Evolutionary conservation across 2,329 filamentous ascomycete genomes (phyloP), one percentile per base, ranked within the genome.

Genomic region (Pseudogymnoascus sp.): DNA sequence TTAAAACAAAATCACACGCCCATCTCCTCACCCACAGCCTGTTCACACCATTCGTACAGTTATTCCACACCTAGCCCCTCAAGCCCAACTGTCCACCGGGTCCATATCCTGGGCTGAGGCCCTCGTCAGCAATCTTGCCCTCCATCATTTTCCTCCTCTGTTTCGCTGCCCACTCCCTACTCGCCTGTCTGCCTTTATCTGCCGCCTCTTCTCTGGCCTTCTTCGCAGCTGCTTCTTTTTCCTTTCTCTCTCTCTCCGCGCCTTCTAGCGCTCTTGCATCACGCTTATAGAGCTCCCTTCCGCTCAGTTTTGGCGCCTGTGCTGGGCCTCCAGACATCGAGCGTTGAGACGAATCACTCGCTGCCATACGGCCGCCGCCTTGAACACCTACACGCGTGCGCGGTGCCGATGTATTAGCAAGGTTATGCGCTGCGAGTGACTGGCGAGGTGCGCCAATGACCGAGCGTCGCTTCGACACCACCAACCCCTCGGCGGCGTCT

Each of bases 141-240:
- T 67, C 66, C 45, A 63, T 60, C 52, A 66, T 37, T 60, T 68
- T 72, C 61, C 65, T 71, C 63, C 66, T 66, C 69, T 82, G 81
- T 73, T 80, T 84, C 70, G 85, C 83, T 10, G 83, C 83, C 83
- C 84, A 87, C 67, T 85, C 81, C 35, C 83, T 79, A 66, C 83
- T 83, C 63, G 81, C 78, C 70, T 78, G 76, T 61, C 84, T 78
- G 61, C 83, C 84, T 68, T 81, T 78, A 72, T 87, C 83, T 8
- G 85, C 84, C 23, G 85, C 85, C 68, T 84, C 77, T 67, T 84
- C 80, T 49, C 85, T 77, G 6, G 84, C 83, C 62, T 76, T 69
- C 68, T 80, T 83, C 12, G 83, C 80, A 38, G 78, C 75, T 58
- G 74, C 72, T 67, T 87, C 83, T 35, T 83, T 78, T 64, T 83